Conservation (phyloP, 371 early-diverging fungal genomes). For the Circinella minor region DNA sequence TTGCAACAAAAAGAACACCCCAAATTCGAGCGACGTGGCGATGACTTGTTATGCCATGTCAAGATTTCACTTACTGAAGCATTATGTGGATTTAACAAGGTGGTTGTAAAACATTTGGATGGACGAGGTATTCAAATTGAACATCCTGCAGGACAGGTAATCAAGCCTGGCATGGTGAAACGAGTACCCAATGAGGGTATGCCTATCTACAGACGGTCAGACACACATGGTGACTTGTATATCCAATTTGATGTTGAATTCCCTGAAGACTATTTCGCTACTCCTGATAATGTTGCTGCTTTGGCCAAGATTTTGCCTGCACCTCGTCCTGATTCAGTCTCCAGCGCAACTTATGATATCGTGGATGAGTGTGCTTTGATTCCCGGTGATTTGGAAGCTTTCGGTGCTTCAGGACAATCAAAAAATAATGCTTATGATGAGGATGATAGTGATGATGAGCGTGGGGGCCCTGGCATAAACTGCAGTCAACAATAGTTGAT, state of each 20-base stretch:
- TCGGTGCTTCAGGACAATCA: conserved; percentile 37
- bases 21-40: conserved; percentile 77
- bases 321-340: conserved; percentile 27
- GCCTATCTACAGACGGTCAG: conserved; percentile 90
- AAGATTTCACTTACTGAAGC: conserved; percentile 91
- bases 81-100: conserved; percentile 89
- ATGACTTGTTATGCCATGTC: conserved; percentile 57
- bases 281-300: conserved; percentile 46
- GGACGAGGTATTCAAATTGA: conserved; percentile 87
- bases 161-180: conserved; percentile 89
- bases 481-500: conserved; percentile 82
- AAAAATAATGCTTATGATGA: conserved; percentile 56
- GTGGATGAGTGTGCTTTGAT: conserved; percentile 51
- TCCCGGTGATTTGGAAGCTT: conserved; percentile 39
- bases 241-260: conserved; percentile 93
- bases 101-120: conserved; percentile 87
- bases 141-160: conserved; percentile 89
- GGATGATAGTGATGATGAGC: conserved; percentile 72
- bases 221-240: conserved; percentile 90
- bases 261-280: conserved; percentile 83
- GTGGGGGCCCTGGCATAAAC: conserved; percentile 64
- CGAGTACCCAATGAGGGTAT: conserved; percentile 91
- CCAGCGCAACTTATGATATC: conserved; percentile 36
- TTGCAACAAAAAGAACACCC: conserved; percentile 84
- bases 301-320: conserved; percentile 62